Conservation (phyloP, 2,329 filamentous ascomycete genomes). For the Acrocalymma vagum region DNA sequence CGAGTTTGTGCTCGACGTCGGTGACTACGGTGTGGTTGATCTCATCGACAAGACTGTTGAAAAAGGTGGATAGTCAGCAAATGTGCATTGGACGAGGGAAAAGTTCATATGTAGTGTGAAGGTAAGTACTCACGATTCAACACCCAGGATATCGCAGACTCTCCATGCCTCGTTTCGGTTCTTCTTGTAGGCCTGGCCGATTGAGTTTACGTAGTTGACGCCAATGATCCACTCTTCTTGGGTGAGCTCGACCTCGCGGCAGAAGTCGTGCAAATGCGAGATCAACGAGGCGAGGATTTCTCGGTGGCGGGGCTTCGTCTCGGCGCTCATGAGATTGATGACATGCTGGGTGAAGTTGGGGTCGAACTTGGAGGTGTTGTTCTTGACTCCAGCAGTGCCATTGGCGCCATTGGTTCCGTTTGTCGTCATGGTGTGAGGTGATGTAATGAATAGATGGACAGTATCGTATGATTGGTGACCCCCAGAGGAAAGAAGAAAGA, state of each 20-base stretch:
- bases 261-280: conserved; percentile 79
- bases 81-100: not conserved
- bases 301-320: conserved; percentile 70
- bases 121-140: conserved; percentile 68
- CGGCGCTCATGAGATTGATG: conserved; percentile 76
- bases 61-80: not conserved
- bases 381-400: no score
- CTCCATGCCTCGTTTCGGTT: conserved; percentile 79
- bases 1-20: conserved; percentile 65
- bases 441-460: no score
- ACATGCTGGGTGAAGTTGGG: conserved; percentile 79
- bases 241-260: conserved; percentile 78
- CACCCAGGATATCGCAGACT: conserved; percentile 75
- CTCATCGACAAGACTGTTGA: conserved; percentile 68
- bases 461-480: no score
- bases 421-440: conserved; percentile 14
- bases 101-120: not conserved
- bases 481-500: no score
- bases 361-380: conserved; percentile 65
- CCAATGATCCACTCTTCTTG: conserved; percentile 80
- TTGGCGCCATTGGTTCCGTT: no score
- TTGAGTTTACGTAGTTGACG: conserved; percentile 77
- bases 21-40: conserved; percentile 71
- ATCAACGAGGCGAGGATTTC: conserved; percentile 71
- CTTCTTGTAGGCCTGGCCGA: conserved; percentile 73